phyloP scores from a whole-genome alignment of 768 basidiomycete genomes.

The Holtermannia corniformis region DNA sequence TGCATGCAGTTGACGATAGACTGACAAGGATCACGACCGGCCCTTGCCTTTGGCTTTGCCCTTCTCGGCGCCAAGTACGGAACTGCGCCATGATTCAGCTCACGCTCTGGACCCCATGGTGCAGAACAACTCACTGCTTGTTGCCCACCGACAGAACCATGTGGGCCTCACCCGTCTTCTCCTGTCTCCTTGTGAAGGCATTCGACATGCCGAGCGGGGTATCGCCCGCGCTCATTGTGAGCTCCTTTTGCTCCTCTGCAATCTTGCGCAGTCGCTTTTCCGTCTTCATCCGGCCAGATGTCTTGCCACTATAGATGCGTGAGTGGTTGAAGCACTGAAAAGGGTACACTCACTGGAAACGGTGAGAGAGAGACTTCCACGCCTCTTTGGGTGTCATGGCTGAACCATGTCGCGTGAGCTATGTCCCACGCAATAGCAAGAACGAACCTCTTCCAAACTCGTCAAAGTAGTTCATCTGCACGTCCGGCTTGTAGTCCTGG shows the following conservation, averaged over 20 bases:
- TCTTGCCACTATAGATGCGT: constrained; percentile 56
- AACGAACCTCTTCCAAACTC: constrained; percentile 68
- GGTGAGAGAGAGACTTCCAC: constrained; percentile 95
- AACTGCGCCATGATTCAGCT: too few relatives aligned
- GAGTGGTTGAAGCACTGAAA: background rate
- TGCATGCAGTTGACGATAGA: too few relatives aligned
- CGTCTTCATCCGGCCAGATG: constrained; percentile 90
- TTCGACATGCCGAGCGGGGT: constrained; percentile 90
- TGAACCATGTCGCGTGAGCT: constrained; percentile 14
- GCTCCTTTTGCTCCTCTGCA: constrained; percentile 90
- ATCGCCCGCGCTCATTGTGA: constrained; percentile 88
- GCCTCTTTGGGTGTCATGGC: constrained; percentile 78
- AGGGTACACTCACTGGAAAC: constrained; percentile 62
- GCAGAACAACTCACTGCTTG: constrained; percentile 74
- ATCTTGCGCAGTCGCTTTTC: constrained; percentile 95
- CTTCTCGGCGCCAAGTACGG: background rate
- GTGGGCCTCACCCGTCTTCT: constrained; percentile 90
- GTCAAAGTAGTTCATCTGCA: constrained; percentile 93
- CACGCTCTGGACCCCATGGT: too few relatives aligned
- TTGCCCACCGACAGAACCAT: constrained; percentile 93
- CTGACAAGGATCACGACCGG: background rate
- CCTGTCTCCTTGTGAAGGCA: constrained; percentile 86
- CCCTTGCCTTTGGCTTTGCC: background rate
- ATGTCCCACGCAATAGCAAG: background rate
- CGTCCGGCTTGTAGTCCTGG: constrained; percentile 91